phyloP scores from a whole-genome alignment of 163 green algal genomes.

The Prototheca cutis region DNA sequence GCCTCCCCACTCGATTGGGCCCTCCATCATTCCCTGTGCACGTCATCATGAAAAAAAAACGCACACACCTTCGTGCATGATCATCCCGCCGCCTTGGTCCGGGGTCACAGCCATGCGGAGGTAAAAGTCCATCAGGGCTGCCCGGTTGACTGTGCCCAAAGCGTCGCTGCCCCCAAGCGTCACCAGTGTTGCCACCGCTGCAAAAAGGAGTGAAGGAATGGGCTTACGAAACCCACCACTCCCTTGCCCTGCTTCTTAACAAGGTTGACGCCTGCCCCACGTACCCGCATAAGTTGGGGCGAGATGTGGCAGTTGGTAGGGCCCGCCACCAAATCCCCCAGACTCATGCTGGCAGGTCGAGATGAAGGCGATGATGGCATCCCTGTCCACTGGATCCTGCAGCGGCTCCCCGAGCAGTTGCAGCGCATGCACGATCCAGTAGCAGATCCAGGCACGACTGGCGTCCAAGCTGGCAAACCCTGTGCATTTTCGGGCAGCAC shows the following conservation, averaged over 20 bases:
- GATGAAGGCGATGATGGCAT: constrained; percentile 36
- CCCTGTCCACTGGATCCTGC: not conserved
- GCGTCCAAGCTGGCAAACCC: constrained; percentile 65
- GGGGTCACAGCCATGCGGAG: constrained; percentile 53
- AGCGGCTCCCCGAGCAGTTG: constrained; percentile 60
- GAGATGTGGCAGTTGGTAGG: constrained; percentile 82
- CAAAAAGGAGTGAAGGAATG: too few species aligned
- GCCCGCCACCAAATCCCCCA: constrained; percentile 87
- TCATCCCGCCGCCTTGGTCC: constrained; percentile 59
- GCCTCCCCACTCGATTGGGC: too few species aligned
- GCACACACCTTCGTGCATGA: constrained; percentile 63
- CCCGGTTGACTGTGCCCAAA: constrained; percentile 50
- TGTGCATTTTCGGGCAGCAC: too few species aligned
- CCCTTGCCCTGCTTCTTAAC: too few species aligned
- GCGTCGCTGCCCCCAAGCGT: constrained; percentile 55
- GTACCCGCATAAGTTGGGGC: constrained; percentile 77
- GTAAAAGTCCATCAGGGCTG: constrained; percentile 53
- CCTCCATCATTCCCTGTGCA: not conserved
- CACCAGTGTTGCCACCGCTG: constrained; percentile 60
- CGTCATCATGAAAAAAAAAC: not conserved
- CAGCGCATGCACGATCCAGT: constrained; percentile 85
- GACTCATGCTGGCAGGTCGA: constrained; percentile 51
- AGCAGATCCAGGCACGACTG: constrained; percentile 81
- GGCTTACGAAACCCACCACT: too few species aligned
- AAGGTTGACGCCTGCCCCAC: too few species aligned